Conservation (phyloP, 192 early-diverging fungal genomes). For the Entomortierella lignicola region DNA sequence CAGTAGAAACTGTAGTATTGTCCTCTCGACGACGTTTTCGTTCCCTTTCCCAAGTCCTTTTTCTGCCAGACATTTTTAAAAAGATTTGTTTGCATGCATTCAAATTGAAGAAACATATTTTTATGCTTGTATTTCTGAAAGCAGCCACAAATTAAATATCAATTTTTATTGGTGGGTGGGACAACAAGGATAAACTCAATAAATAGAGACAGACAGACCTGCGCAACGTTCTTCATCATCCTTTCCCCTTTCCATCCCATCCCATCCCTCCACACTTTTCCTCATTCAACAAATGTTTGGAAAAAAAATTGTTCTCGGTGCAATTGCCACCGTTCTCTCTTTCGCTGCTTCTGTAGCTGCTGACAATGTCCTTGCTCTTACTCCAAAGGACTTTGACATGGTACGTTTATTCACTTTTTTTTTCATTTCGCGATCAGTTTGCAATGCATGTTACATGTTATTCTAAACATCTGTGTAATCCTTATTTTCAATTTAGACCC, state of each 20-base stretch:
- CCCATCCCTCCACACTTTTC: neutral
- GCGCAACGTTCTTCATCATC: conserved; percentile 11
- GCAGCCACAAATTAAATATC: no score
- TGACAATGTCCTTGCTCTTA: conserved; percentile 45
- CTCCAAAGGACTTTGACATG: conserved; percentile 44
- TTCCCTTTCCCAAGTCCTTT: neutral
- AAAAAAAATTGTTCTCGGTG: conserved; percentile 47
- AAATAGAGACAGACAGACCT: no score
- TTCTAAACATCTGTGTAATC: neutral
- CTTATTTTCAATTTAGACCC: conserved; percentile 13
- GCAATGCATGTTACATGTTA: neutral
- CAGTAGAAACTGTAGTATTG: no score
- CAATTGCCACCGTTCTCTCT: conserved; percentile 35
- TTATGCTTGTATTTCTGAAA: no score
- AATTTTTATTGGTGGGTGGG: no score
- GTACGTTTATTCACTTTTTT: neutral
- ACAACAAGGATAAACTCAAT: no score
- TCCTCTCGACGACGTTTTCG: no score
- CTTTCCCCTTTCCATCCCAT: neutral
- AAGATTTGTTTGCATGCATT: neutral
- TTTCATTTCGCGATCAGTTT: neutral
- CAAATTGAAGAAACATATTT: neutral
- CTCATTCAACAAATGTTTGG: conserved; percentile 28
- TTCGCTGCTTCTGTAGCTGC: conserved; percentile 33
- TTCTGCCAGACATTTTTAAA: neutral